phyloP scores from a whole-genome alignment of 495 filamentous ascomycete species.

The Parathielavia appendiculata region DNA sequence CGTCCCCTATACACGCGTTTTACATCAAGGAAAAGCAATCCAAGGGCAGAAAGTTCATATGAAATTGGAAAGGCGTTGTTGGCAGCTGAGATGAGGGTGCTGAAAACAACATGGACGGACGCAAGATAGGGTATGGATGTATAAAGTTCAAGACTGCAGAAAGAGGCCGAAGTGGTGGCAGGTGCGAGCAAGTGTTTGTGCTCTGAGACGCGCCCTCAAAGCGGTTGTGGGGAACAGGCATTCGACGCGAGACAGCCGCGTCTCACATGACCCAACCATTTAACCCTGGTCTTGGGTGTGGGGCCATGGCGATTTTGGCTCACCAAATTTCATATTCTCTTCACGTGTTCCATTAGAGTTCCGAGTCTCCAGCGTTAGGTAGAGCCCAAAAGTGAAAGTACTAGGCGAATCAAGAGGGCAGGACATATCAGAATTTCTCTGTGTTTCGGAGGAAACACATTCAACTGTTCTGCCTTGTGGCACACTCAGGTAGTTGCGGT shows the following conservation, averaged over 20 bases:
- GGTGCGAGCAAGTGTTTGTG: slow-evolving; percentile 8
- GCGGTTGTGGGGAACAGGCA: slow-evolving; percentile 11
- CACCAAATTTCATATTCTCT: too few relatives aligned
- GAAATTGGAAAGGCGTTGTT: background rate
- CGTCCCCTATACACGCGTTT: slow-evolving; percentile 13
- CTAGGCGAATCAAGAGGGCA: background rate
- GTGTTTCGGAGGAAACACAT: too few relatives aligned
- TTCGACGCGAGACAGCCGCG: slow-evolving; percentile 30
- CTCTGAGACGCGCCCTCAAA: slow-evolving; percentile 24
- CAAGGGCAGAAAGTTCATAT: background rate
- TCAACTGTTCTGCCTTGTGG: too few relatives aligned
- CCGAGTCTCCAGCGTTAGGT: background rate
- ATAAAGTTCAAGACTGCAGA: background rate
- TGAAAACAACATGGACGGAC: background rate
- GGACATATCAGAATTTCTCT: background rate
- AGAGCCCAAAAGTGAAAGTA: background rate
- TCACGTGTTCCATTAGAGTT: background rate
- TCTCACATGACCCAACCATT: slow-evolving; percentile 27
- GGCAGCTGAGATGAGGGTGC: background rate
- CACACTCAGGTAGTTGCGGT: too few relatives aligned
- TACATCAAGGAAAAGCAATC: background rate
- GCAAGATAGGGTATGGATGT: too few relatives aligned
- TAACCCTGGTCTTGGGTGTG: slow-evolving; percentile 11
- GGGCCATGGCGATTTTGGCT: too few relatives aligned
- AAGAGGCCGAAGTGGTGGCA: background rate